Evolutionary conservation across 2,329 filamentous ascomycete genomes (phyloP).

Genomic region (Monilinia aucupariae): DNA sequence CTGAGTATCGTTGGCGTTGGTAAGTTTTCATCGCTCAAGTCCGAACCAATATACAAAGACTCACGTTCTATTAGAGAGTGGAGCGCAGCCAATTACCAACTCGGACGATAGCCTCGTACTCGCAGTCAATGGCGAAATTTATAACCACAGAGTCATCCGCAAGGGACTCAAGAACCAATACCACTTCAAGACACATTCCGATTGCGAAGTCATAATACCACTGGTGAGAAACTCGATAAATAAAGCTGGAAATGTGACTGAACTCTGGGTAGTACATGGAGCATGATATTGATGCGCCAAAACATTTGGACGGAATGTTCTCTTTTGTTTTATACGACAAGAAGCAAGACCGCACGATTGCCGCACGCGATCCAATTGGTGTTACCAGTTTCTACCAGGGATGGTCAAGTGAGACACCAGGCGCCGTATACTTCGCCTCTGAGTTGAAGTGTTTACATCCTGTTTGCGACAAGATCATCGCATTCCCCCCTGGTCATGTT

Average conservation of each 20-base stretch:
- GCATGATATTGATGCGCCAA: constrained; percentile 85
- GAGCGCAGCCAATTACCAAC: constrained; percentile 92
- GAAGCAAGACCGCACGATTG: constrained; percentile 83
- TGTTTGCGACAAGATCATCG: constrained; percentile 90
- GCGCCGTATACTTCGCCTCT: constrained; percentile 89
- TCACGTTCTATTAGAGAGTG: constrained; percentile 52
- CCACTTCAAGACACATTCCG: constrained; percentile 97
- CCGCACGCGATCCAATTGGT: constrained; percentile 92
- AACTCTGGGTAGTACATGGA: constrained; percentile 67
- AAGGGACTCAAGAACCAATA: constrained; percentile 80
- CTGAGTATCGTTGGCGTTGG: constrained; percentile 89
- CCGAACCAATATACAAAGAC: neutral
- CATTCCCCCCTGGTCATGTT: constrained; percentile 91
- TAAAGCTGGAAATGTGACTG: constrained; percentile 15
- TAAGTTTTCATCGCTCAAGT: constrained; percentile 10
- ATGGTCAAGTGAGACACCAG: constrained; percentile 75
- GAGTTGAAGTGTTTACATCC: constrained; percentile 90
- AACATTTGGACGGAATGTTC: constrained; percentile 98
- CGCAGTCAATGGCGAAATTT: constrained; percentile 98
- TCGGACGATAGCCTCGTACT: constrained; percentile 82
- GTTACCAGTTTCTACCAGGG: constrained; percentile 98
- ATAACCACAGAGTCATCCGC: constrained; percentile 95
- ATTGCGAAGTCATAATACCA: constrained; percentile 98
- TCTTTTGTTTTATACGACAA: constrained; percentile 98
- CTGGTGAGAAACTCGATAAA: constrained; percentile 54